phyloP scores from a whole-genome alignment of 805 yeast genomes.

The Metschnikowia borealis region DNA sequence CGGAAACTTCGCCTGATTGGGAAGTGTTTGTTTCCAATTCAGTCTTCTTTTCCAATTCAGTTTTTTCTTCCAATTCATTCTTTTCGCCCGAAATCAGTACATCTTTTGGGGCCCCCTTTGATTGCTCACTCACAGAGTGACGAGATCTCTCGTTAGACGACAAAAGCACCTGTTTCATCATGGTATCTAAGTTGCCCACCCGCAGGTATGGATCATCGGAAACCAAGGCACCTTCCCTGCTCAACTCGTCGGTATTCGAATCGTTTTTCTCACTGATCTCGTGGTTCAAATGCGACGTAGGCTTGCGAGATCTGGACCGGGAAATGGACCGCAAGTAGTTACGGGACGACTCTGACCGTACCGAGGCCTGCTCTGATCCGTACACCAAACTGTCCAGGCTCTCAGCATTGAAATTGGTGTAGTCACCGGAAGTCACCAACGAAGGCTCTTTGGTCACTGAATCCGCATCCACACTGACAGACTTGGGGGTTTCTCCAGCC shows the following conservation, averaged over 20 bases:
- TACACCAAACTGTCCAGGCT: constrained; percentile 18
- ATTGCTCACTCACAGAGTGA: neutral
- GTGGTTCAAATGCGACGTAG: constrained; percentile 6
- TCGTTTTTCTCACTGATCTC: constrained; percentile 24
- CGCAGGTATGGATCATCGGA: constrained; percentile 48
- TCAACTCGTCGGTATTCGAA: constrained; percentile 39
- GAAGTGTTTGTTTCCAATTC: neutral
- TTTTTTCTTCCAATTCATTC: neutral
- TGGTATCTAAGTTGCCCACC: constrained; percentile 46
- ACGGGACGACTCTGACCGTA: constrained; percentile 42
- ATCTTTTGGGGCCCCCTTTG: neutral
- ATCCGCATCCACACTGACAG: constrained; percentile 1
- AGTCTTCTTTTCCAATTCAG: neutral
- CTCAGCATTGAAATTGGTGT: constrained; percentile 43
- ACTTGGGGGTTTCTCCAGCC: constrained; percentile 3
- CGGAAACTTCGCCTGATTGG: neutral
- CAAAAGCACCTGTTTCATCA: constrained; percentile 44
- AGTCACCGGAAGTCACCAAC: constrained; percentile 44
- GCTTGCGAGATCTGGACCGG: constrained; percentile 54
- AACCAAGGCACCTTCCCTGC: constrained; percentile 54
- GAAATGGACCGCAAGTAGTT: constrained; percentile 64
- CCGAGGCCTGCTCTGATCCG: constrained; percentile 22
- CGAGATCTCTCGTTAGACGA: constrained; percentile 4
- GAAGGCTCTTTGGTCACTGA: constrained; percentile 31
- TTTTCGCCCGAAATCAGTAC: neutral